Percentiles rank a stretch among this genome's conserved stretches.
Conservation (phyloP, 768 basidiomycete species). For the Lactifluus subvellereus region DNA sequence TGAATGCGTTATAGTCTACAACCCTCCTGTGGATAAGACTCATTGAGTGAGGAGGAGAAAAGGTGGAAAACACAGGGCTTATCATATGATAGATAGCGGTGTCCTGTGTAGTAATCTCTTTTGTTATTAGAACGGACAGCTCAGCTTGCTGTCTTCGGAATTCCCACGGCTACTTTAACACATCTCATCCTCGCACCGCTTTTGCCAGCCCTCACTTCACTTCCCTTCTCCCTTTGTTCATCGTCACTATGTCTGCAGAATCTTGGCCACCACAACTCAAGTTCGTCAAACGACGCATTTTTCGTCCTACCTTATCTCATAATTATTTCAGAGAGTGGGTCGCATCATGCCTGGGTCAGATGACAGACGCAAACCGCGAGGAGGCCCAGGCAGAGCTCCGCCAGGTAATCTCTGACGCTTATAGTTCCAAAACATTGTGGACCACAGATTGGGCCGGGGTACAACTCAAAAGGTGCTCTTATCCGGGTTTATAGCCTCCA, state of each 20-base stretch:
- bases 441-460: constrained; percentile 92
- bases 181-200: neutral
- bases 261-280: constrained; percentile 80
- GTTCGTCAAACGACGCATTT: constrained; percentile 35
- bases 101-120: constrained; percentile 16
- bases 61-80: constrained; percentile 8
- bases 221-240: neutral
- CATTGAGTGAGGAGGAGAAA: constrained; percentile 30
- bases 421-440: constrained; percentile 75
- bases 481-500: constrained; percentile 5
- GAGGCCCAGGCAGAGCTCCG: constrained; percentile 93
- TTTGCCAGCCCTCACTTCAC: neutral
- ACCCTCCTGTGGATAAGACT: constrained; percentile 50
- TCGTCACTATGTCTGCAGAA: constrained; percentile 55
- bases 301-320: constrained; percentile 19
- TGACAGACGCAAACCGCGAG: constrained; percentile 78
- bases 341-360: constrained; percentile 85
- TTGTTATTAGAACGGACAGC: constrained; percentile 7
- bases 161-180: constrained; percentile 12
- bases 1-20: constrained; percentile 44
- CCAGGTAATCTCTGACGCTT: constrained; percentile 94
- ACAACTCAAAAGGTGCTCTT: constrained; percentile 74
- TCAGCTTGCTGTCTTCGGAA: neutral
- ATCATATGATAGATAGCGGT: constrained; percentile 2
- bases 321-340: constrained; percentile 76